Conservation (phyloP, 768 basidiomycete genomes). For the Coprinopsis strossmayeri region DNA sequence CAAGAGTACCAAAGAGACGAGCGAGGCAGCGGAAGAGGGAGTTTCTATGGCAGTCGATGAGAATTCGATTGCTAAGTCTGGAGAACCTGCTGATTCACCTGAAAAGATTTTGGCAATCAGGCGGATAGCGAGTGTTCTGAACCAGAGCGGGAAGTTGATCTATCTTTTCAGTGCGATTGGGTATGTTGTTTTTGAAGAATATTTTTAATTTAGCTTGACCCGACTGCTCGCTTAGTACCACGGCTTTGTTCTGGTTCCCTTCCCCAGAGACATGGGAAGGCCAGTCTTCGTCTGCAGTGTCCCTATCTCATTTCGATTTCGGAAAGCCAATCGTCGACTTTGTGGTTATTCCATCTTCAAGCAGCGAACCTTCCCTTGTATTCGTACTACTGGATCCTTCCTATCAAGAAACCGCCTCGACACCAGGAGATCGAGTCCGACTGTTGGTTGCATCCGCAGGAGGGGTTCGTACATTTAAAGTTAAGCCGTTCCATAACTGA, state of each 20-base stretch:
- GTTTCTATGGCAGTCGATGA: constrained; percentile 4
- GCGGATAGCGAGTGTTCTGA: constrained; percentile 44
- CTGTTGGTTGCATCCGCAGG: constrained; percentile 24
- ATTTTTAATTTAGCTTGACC: too few relatives aligned
- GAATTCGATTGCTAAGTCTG: background rate
- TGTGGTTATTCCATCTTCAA: constrained; percentile 19
- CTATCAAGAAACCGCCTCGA: constrained; percentile 16
- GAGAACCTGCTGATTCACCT: constrained; percentile 7
- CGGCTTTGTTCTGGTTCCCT: constrained; percentile 53
- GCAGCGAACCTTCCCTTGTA: constrained; percentile 36
- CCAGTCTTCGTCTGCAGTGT: background rate
- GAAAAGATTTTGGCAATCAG: constrained; percentile 49
- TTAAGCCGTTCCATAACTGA: background rate
- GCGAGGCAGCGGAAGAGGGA: constrained; percentile 8
- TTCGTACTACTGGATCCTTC: constrained; percentile 46
- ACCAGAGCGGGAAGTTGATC: constrained; percentile 29
- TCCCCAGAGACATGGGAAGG: constrained; percentile 8
- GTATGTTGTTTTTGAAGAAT: constrained; percentile 39
- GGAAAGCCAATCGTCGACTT: constrained; percentile 58
- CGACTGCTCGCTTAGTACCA: constrained; percentile 40
- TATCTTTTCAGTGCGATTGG: constrained; percentile 64
- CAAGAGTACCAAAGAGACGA: constrained; percentile 13
- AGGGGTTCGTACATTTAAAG: constrained; percentile 15
- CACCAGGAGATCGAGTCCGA: constrained; percentile 21
- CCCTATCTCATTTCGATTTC: constrained; percentile 37